Conservation (phyloP, 2,329 filamentous ascomycete species). For the Nothomitra cinnamomea region DNA sequence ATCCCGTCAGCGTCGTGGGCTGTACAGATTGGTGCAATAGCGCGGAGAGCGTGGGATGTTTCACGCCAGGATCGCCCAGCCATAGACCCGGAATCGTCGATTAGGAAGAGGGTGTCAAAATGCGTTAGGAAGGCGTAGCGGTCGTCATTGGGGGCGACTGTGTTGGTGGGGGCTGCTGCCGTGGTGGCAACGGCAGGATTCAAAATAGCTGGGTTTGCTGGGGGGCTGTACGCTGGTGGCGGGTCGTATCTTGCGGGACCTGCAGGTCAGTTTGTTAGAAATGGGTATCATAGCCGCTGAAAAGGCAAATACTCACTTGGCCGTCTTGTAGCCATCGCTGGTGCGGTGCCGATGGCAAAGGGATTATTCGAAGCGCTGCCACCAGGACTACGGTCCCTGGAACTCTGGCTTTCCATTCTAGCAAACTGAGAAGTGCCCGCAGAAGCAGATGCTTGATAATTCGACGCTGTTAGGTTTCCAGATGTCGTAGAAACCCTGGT, state of each 20-base stretch:
- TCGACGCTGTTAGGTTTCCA: no score
- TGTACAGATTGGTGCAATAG: constrained; percentile 71
- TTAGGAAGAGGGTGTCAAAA: constrained; percentile 80
- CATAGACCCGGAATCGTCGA: constrained; percentile 91
- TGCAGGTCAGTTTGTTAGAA: not conserved
- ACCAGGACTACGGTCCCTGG: no score
- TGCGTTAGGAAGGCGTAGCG: constrained; percentile 56
- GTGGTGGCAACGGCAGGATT: constrained; percentile 5
- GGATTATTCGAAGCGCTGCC: no score
- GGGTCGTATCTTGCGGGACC: constrained; percentile 18
- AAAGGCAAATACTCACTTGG: not conserved
- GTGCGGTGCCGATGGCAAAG: no score
- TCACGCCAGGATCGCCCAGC: constrained; percentile 58
- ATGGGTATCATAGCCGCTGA: not conserved
- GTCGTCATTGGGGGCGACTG: constrained; percentile 34
- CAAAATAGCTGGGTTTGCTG: constrained; percentile 10
- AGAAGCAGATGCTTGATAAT: no score
- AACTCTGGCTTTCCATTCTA: no score
- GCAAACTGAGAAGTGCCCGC: no score
- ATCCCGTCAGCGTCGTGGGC: constrained; percentile 67
- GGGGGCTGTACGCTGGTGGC: constrained; percentile 25
- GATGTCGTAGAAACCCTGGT: no score
- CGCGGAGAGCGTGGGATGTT: constrained; percentile 48
- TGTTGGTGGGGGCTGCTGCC: constrained; percentile 15
- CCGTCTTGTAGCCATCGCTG: not conserved